Conservation (phyloP, 176 grass and related monocot species). For the Aegilops bicornis region DNA sequence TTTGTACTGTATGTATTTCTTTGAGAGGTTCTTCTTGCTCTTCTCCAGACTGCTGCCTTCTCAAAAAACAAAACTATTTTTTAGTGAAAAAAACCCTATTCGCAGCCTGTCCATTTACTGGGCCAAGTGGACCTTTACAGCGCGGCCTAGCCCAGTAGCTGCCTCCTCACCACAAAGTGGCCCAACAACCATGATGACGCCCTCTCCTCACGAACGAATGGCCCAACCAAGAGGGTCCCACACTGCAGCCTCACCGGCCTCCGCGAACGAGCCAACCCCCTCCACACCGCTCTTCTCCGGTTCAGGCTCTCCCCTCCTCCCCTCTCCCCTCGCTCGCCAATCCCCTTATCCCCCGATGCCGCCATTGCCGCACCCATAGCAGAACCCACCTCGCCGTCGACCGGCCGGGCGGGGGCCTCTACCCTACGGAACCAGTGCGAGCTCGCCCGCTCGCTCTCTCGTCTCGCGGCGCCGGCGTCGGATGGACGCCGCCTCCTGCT, state of each 20-base stretch:
- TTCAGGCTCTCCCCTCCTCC: not conserved
- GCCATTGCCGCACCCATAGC: slow-evolving; percentile 20
- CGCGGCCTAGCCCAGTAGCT: too few relatives aligned
- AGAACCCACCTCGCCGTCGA: slow-evolving; percentile 25
- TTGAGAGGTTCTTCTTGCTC: too few relatives aligned
- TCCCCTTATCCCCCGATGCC: slow-evolving; percentile 56
- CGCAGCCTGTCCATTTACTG: not conserved
- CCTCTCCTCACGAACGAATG: not conserved
- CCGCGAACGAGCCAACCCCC: not conserved
- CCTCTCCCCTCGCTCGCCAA: slow-evolving; percentile 7
- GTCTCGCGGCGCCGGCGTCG: slow-evolving; percentile 14
- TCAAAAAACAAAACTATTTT: too few relatives aligned
- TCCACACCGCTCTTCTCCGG: slow-evolving; percentile 8
- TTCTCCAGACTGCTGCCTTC: too few relatives aligned
- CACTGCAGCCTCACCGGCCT: not conserved
- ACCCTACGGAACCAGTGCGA: not conserved
- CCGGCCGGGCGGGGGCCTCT: not conserved
- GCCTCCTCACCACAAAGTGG: too few relatives aligned
- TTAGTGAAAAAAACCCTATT: too few relatives aligned
- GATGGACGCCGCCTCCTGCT: slow-evolving; percentile 78
- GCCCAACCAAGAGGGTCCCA: not conserved
- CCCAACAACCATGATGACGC: too few relatives aligned
- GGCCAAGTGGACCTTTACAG: too few relatives aligned
- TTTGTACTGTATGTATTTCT: too few relatives aligned
- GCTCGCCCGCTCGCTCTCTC: not conserved